Base-by-base conservation (phyloP, 2,329 filamentous ascomycete species). In the Setomelanomma holmii region DNA sequence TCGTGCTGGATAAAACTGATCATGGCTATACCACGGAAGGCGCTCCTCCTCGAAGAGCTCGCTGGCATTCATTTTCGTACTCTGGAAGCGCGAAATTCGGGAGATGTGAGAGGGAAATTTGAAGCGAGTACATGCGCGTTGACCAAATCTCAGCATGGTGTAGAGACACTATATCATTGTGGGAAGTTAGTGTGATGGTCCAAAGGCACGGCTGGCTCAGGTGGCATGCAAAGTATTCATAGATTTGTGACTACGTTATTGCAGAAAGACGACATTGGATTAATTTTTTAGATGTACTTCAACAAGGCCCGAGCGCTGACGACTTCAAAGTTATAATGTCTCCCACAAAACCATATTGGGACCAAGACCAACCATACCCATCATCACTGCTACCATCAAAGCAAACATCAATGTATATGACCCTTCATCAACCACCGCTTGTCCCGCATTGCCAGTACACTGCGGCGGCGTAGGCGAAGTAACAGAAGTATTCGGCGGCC, bases 1-100 rank as follows among this genome's bases (percentile, higher is more conserved):
- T 40, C 50, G 55, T 40, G 50, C 60, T 35, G 66, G 67, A 56
- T 65, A 67, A 53, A 58, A 64, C 49, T 61, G 51, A 52, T 61
- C 49, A 49, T 49, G 53, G 49, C 47, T 51, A 49, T 63, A 63
- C 53, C 53, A 63, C 41, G 57, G 55, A 53, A 63, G 52, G 30
- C 52, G 48, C 52, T 63, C 60, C 55, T 60, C 60, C 41, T 63
- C 57, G 40, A 63, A 55, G 45, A 55, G 60, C 52, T 61, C 51
- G 58, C 55, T 59, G 41, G 53, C 46, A 59, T 57, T 57, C 38
- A 53, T 55, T 21, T 54, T 61, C 46, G 51, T 57, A 53, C 50
- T 61, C 51, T 59, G 53, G 42, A 59, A 61, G 57, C 56, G 59
- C 47, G 54, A 60, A 53, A 60, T 58, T 58, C 42, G 56, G 51